A percentile compares a stretch with the other conserved stretches of the same genome.
Evolutionary conservation across 495 filamentous ascomycete species (phyloP).

Genomic region (Penicillium cosmopolitanum): DNA sequence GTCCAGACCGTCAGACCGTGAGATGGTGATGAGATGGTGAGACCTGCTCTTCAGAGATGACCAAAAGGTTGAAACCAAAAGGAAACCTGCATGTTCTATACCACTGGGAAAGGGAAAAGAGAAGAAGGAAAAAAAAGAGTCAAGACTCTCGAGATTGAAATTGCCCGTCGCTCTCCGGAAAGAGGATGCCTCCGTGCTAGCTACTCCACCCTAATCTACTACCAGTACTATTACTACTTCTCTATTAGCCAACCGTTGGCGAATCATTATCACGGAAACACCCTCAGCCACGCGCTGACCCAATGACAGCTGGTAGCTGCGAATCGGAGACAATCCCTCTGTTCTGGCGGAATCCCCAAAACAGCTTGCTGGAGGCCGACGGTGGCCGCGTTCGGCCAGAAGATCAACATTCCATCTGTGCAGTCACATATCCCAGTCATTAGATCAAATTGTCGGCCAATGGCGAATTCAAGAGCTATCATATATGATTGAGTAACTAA

Average conservation of each 20-base stretch:
- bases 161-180: neutral
- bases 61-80: neutral
- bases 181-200: neutral
- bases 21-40: neutral
- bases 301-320: neutral
- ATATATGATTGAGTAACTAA: too few species aligned
- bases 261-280: neutral
- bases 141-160: neutral
- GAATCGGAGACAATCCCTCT: neutral
- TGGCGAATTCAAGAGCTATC: too few species aligned
- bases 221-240: neutral
- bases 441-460: too few species aligned
- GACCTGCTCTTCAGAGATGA: neutral
- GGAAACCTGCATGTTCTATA: neutral
- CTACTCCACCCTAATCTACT: neutral
- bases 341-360: constrained; percentile 21
- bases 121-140: neutral
- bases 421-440: neutral
- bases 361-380: constrained; percentile 14
- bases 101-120: neutral
- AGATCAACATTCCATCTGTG: constrained; percentile 23
- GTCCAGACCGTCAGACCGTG: neutral
- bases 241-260: neutral
- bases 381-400: constrained; percentile 25
- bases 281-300: neutral